Evolutionary conservation across 495 filamentous ascomycete species (phyloP), one percentile per base, ranked within the genome.

Genomic region (Lindgomyces ingoldianus): DNA sequence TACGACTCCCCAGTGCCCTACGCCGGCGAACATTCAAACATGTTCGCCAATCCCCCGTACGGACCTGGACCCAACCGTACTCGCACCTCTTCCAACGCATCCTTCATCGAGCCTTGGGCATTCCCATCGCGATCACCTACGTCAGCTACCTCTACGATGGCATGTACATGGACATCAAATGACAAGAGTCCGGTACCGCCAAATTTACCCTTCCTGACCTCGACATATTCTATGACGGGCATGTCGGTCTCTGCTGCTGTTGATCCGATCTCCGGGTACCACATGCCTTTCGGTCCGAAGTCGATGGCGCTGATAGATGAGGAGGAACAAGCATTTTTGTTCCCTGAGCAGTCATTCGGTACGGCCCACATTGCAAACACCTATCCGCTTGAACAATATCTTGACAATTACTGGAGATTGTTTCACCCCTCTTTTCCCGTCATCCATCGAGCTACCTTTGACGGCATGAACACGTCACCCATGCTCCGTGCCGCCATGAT

Each of bases 401-500:
- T 79, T 51, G 65, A 76, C 33, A 72, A 74, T 65, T 80, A 76
- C 67, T 79, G 77, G 77, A 70, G 64, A 54, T 67, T 69, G 54
- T 76, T 78, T 41, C 75, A 79, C 64, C 74, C 77, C 52, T 62
- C 74, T 18, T 77, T 75, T 62, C 76, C 78, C 26, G 69, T 79
- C 42, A 57, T 80, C 44, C 78, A 80, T 67, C 68, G 65, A 57
- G 70, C 76, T 50, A 71, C 76, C 25, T 75, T 76, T 63, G 53
- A 68, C 47, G 30, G 74, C 22, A 62, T 63, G 21, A 64, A 62
- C 39, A 64, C 65, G 8, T 71, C 74, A 18, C 76, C 74, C 9
- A 57, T 80, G 44, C 71, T 80, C 22, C 71, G 63, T 9, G 74
- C 74, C n/a, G 72, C 75, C 2, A 76, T 80, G 72, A 69, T 80